Evolutionary conservation across 495 filamentous ascomycete genomes (phyloP).

Genomic region (Penicillium pancosmium): DNA sequence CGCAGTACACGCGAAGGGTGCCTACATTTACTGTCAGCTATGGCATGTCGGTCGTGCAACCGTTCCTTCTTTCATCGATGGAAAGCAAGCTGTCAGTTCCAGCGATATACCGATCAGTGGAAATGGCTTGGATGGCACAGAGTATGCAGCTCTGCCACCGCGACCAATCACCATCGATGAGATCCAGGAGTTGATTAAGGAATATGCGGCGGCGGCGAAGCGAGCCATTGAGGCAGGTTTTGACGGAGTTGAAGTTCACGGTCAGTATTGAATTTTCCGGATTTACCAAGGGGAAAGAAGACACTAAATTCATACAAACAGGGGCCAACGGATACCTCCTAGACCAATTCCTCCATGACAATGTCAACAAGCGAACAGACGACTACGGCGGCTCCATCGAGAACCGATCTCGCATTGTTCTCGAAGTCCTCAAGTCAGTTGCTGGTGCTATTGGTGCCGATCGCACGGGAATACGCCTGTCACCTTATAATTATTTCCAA

Average conservation of each 20-base stretch:
- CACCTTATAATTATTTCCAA: conserved; percentile 54
- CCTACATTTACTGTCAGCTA: conserved; percentile 54
- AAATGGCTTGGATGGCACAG: conserved; percentile 29
- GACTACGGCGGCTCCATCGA: conserved; percentile 54
- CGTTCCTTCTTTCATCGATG: conserved; percentile 35
- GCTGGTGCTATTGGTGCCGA: conserved; percentile 30
- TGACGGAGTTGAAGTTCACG: conserved; percentile 60
- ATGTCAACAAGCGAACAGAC: conserved; percentile 55
- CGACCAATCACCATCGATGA: conserved; percentile 44
- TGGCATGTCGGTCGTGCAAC: conserved; percentile 55
- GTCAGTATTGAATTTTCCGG: conserved; percentile 19
- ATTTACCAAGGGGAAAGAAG: not conserved
- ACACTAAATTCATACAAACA: conserved; percentile 5
- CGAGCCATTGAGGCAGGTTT: conserved; percentile 65
- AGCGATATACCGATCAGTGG: conserved; percentile 32
- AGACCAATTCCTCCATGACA: conserved; percentile 57
- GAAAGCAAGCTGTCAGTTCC: conserved; percentile 20
- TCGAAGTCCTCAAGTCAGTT: conserved; percentile 46
- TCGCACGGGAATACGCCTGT: conserved; percentile 45
- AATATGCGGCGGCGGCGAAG: conserved; percentile 59
- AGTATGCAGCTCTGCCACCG: conserved; percentile 39
- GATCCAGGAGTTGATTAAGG: conserved; percentile 42
- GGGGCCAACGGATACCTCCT: conserved; percentile 57
- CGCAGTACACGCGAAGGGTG: conserved; percentile 55
- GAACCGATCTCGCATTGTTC: conserved; percentile 49